phyloP scores from a whole-genome alignment of 352 stramenopile genomes.

The Pythium phragmitis region DNA sequence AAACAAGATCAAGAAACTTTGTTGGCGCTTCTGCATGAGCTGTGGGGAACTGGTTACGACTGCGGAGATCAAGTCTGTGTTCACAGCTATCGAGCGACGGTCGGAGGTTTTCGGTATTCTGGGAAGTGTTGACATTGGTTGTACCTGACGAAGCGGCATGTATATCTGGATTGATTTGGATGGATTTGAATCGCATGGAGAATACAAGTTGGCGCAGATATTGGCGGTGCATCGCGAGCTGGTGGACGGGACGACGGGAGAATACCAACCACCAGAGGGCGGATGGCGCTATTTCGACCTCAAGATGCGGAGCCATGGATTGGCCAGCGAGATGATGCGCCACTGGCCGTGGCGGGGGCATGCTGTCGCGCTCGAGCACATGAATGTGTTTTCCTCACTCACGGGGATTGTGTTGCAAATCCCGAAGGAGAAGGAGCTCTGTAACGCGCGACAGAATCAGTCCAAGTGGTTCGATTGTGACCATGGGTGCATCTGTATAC shows the following conservation, averaged over 20 bases:
- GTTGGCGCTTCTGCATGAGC: background rate
- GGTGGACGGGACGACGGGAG: background rate
- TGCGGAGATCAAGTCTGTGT: background rate
- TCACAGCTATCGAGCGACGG: background rate
- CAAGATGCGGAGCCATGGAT: background rate
- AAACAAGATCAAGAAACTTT: background rate
- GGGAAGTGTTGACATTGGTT: conserved; percentile 3
- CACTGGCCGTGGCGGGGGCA: background rate
- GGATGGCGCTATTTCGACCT: background rate
- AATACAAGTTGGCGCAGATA: background rate
- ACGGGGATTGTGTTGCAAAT: background rate
- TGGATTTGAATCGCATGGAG: background rate
- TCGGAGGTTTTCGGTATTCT: background rate
- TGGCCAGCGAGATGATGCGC: background rate
- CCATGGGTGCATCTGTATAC: too few relatives aligned
- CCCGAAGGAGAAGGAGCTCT: background rate
- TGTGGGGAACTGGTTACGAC: background rate
- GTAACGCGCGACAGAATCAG: too few relatives aligned
- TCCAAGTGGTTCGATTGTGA: too few relatives aligned
- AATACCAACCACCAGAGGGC: too few relatives aligned
- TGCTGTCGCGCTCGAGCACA: background rate
- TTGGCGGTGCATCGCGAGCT: conserved; percentile 2
- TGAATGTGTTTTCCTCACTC: background rate
- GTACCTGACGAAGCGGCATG: background rate
- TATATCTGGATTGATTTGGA: background rate